Percentiles rank a stretch among this genome's conserved stretches.
phyloP scores from a whole-genome alignment of 306 rosid genomes.

The Echinosophora koreensis region DNA sequence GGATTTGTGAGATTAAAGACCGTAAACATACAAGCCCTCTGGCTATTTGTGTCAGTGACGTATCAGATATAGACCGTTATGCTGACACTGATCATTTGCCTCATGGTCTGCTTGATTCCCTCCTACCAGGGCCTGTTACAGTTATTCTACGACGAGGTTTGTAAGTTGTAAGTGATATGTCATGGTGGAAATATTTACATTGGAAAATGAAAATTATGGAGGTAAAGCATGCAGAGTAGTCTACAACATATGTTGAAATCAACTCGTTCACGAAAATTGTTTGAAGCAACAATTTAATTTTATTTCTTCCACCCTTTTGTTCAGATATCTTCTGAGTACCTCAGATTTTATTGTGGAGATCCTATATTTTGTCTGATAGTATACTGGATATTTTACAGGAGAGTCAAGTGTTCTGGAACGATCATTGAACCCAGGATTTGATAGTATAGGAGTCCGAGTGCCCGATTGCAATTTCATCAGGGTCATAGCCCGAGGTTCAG shows the following conservation, averaged over 20 bases:
- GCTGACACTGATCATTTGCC: slow-evolving; percentile 83
- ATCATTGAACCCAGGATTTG: too few species aligned
- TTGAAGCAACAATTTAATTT: slow-evolving; percentile 11
- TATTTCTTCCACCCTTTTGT: slow-evolving; percentile 16
- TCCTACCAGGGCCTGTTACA: slow-evolving; percentile 96
- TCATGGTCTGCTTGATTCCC: slow-evolving; percentile 73
- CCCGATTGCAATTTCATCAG: too few species aligned
- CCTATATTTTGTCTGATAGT: too few species aligned
- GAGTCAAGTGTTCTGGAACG: too few species aligned
- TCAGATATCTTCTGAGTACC: too few species aligned
- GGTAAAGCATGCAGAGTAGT: background rate
- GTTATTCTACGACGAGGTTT: slow-evolving; percentile 81
- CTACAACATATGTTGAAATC: slow-evolving; percentile 8
- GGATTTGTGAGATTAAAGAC: slow-evolving; percentile 85
- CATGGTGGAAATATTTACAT: background rate
- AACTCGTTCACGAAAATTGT: background rate
- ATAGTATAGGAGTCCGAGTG: too few species aligned
- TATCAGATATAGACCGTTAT: slow-evolving; percentile 66
- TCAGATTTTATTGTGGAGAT: too few species aligned
- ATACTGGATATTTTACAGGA: too few species aligned
- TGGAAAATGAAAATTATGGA: slow-evolving; percentile 16
- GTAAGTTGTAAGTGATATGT: slow-evolving; percentile 23
- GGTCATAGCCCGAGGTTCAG: too few species aligned
- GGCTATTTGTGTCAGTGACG: slow-evolving; percentile 85
- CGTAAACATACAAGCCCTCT: slow-evolving; percentile 81